Conservation (phyloP, 768 basidiomycete species). For the Lyophyllum decastes region DNA sequence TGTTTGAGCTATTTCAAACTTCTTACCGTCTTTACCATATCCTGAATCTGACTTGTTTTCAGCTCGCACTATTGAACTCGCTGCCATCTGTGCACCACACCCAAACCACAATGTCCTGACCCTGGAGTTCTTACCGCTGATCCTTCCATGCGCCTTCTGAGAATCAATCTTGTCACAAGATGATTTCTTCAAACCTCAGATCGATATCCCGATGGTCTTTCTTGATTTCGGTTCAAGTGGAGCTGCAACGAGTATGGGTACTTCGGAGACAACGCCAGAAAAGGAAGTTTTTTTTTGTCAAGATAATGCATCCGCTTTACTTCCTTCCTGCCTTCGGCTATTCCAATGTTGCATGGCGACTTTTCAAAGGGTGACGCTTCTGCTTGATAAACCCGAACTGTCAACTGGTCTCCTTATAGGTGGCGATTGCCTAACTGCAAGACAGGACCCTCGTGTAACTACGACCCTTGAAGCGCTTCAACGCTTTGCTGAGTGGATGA, state of each 20-base stretch:
- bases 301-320: not conserved
- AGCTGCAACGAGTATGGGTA: not conserved
- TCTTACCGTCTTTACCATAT: too few relatives aligned
- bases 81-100: too few relatives aligned
- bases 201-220: not conserved
- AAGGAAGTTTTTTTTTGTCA: not conserved
- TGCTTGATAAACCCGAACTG: not conserved
- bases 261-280: not conserved
- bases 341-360: not conserved
- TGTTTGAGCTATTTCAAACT: too few relatives aligned
- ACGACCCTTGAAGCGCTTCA: not conserved
- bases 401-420: not conserved
- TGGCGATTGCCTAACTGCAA: not conserved
- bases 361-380: not conserved
- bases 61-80: too few relatives aligned
- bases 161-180: not conserved
- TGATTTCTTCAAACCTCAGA: not conserved
- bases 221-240: not conserved
- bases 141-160: not conserved
- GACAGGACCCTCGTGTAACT: not conserved
- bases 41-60: too few relatives aligned
- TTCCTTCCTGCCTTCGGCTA: not conserved
- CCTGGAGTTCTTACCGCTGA: not conserved
- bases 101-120: not conserved
- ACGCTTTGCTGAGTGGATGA: too few relatives aligned